Percentiles rank a stretch among this genome's conserved stretches.
These are phyloP conservation scores for Globisporangium okanoganense DNA, from an alignment of 352 stramenopile species.

Conservation along the genomic window DNA sequence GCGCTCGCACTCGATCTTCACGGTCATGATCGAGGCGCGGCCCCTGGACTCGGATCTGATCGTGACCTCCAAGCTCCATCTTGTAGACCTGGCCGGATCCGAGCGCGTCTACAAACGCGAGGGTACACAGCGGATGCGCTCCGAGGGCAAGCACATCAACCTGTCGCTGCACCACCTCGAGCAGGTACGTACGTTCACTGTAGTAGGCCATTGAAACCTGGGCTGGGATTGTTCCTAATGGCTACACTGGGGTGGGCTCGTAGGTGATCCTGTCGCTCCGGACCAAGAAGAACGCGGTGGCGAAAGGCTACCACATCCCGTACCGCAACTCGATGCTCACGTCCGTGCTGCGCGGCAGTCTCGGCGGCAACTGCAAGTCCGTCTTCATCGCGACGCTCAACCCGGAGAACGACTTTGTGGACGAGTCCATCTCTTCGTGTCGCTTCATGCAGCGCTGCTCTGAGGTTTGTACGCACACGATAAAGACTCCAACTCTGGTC, in stretches of 20 bases:
- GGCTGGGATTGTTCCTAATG: not conserved
- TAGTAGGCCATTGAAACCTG: not conserved
- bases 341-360: conserved; percentile 90
- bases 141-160: conserved; percentile 96
- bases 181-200: conserved; percentile 40
- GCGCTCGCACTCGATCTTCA: conserved; percentile 96
- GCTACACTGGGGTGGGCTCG: not conserved
- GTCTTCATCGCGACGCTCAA: conserved; percentile 96
- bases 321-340: conserved; percentile 98
- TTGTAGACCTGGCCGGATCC: conserved; percentile 95
- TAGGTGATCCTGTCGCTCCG: conserved; percentile 94
- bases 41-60: conserved; percentile 73
- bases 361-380: conserved; percentile 97
- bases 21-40: conserved; percentile 87
- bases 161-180: conserved; percentile 94
- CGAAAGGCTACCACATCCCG: conserved; percentile 82
- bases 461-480: conserved; percentile 40
- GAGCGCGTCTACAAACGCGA: conserved; percentile 95
- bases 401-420: conserved; percentile 75
- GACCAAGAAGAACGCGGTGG: conserved; percentile 46
- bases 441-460: conserved; percentile 95
- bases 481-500: not conserved
- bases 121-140: conserved; percentile 85
- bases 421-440: conserved; percentile 95
- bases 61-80: conserved; percentile 88